Evolutionary conservation across 2,329 filamentous ascomycete species (phyloP).

Genomic region (Exophiala xenobiotica): DNA sequence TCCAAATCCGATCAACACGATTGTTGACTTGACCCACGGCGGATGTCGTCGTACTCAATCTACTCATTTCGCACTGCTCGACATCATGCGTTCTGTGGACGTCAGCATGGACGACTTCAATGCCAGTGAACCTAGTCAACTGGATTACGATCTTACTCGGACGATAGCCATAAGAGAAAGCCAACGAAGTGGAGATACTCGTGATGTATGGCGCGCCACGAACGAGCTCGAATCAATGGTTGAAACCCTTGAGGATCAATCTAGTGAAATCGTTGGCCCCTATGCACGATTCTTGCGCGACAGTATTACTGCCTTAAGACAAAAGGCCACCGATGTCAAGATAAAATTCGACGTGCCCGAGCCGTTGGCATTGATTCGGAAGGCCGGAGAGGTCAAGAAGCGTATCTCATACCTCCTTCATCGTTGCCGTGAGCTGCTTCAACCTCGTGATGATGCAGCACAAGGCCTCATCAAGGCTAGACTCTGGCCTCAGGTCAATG

Average conservation of each 20-base stretch:
- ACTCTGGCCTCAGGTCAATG: conserved; percentile 29
- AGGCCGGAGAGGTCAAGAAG: conserved; percentile 1
- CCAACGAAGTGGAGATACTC: not conserved
- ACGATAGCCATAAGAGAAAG: not conserved
- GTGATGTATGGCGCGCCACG: not conserved
- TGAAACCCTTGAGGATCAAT: conserved; percentile 1
- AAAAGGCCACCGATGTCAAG: not conserved
- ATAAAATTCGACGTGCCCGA: not conserved
- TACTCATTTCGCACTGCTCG: conserved; percentile 14
- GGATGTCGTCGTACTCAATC: not conserved
- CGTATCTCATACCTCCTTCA: conserved; percentile 3
- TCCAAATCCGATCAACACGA: not conserved
- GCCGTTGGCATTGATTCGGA: not conserved
- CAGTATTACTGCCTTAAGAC: conserved; percentile 6
- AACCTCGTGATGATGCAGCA: not conserved
- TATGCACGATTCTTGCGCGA: conserved; percentile 6
- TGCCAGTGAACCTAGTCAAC: conserved; percentile 2
- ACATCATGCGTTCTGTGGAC: conserved; percentile 1
- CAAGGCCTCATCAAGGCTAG: conserved; percentile 4
- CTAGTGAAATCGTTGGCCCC: not conserved
- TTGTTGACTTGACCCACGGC: not conserved
- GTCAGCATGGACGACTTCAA: not conserved
- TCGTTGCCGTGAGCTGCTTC: conserved; percentile 3
- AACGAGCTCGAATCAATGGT: conserved; percentile 12
- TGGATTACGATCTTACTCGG: conserved; percentile 12